These are phyloP conservation scores for Graphium sp. DNA, from an alignment of 2,329 filamentous ascomycete genomes.

Conservation along the genomic window DNA sequence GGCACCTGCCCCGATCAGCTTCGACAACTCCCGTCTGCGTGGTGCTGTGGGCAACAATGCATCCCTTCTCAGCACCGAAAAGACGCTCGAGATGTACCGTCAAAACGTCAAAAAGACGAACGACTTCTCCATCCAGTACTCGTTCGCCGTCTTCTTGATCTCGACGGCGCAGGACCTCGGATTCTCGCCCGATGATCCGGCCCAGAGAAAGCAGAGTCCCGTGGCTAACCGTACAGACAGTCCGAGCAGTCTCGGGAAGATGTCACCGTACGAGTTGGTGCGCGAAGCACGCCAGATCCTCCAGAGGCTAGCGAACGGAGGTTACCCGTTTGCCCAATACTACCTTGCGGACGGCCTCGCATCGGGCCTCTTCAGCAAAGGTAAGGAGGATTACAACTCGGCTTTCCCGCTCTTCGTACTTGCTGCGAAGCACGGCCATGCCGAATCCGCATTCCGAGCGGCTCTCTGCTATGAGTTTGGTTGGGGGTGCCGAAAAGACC, in stretches of 20 bases:
- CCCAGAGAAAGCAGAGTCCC: conserved; percentile 25
- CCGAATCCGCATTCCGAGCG: conserved; percentile 85
- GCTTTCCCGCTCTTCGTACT: conserved; percentile 87
- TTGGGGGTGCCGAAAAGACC: conserved; percentile 85
- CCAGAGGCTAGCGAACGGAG: conserved; percentile 68
- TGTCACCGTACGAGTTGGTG: conserved; percentile 50
- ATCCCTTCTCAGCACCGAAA: conserved; percentile 75
- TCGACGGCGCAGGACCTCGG: conserved; percentile 72
- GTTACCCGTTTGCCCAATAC: conserved; percentile 95
- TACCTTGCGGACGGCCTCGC: conserved; percentile 91
- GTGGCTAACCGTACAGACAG: conserved; percentile 29
- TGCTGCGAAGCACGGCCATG: conserved; percentile 91
- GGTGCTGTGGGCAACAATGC: conserved; percentile 74
- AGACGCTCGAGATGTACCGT: conserved; percentile 95
- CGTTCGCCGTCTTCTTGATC: conserved; percentile 89
- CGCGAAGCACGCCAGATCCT: conserved; percentile 81
- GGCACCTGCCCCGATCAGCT: conserved; percentile 42
- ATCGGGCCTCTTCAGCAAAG: conserved; percentile 88
- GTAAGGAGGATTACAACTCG: conserved; percentile 77
- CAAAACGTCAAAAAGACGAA: conserved; percentile 95
- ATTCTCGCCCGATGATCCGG: conserved; percentile 29
- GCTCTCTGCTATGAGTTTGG: conserved; percentile 96
- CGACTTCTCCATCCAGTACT: conserved; percentile 79
- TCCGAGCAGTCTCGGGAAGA: conserved; percentile 25
- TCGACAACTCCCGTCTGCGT: conserved; percentile 72